Base-by-base conservation (phyloP, 352 stramenopile species). In the Discostella stelligera region DNA sequence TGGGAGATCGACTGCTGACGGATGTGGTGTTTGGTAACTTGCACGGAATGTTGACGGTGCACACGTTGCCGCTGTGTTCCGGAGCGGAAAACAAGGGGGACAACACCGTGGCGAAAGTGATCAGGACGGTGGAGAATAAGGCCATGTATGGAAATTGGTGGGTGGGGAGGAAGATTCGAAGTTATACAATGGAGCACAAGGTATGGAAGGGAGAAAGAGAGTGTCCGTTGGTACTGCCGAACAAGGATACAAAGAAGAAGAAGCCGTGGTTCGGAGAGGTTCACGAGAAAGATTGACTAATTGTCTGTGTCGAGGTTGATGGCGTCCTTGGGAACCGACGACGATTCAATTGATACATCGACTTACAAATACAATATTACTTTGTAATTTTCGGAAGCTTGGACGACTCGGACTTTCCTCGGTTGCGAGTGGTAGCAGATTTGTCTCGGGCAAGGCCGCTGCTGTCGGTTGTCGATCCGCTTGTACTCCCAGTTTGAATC, bases 21-120 rank as follows among this genome's bases (percentile, higher is more conserved):
- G 97, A 98, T 87, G 90, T 98, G 52, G 91, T 99, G 11, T 98
- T 98, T 85, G 97, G 96, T 25, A 98, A 98, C 79, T 83, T 98
- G 0, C 90, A 98, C 81, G 95, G 96, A 4, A 95, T 98, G 81
- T 84, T 98, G 25, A 98, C 96, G n/a, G 94, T 99, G 62, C 95
- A 98, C 50, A 98, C 93, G 0, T 85, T 97, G 66, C 94, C 86
- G 21, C 65, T 93, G 7, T 91, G 82, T 56, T 69, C 71, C 21
- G 86, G 84, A 61, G 37, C 75, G 49, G 88, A 93, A 8, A 92
- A 92, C 79, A 80, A 66, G 25, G 69, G 68, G 3, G 85, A 91
- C 70, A 90, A 91, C 67, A 86, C 61, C 20, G 73, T 89, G 14
- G 84, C 87, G 1, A 87, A 74, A 39, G 21, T 86, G 6, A 66